Conservation (phyloP, 257 asterid genomes). For the Cruciata laevipes region DNA sequence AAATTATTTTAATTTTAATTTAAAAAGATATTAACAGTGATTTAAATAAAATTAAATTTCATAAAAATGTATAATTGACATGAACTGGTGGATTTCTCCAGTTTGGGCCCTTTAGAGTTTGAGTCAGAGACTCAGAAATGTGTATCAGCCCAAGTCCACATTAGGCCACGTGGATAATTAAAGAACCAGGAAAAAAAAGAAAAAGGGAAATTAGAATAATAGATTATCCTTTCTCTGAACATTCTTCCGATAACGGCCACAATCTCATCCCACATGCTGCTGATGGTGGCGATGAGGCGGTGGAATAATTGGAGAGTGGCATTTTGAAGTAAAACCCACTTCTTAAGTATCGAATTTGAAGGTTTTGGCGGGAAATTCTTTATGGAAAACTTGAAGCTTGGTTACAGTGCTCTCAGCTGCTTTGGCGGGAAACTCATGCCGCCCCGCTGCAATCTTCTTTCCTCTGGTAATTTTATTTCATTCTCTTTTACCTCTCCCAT, state of each 20-base stretch:
- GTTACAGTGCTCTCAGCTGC: not conserved
- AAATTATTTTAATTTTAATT: too few relatives aligned
- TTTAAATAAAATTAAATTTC: too few relatives aligned
- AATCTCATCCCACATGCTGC: not conserved
- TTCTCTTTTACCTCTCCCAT: not conserved
- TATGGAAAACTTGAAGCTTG: not conserved
- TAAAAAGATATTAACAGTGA: too few relatives aligned
- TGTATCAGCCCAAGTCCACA: not conserved
- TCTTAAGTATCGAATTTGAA: not conserved
- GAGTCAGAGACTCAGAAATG: not conserved
- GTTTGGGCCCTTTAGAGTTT: not conserved
- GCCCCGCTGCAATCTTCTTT: conserved; percentile 2
- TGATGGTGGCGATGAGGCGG: not conserved
- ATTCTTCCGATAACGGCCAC: not conserved
- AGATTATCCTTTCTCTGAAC: not conserved
- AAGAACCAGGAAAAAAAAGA: not conserved
- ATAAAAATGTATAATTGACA: too few relatives aligned
- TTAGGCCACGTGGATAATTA: not conserved
- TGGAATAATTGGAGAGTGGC: not conserved
- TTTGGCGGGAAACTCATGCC: conserved; percentile 6
- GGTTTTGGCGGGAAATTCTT: not conserved
- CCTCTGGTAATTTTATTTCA: not conserved
- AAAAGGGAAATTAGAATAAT: not conserved
- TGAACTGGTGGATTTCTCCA: too few relatives aligned
- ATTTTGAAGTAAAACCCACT: not conserved